Base-by-base conservation (phyloP, 768 basidiomycete species). In the Dacryopinax spathularia region DNA sequence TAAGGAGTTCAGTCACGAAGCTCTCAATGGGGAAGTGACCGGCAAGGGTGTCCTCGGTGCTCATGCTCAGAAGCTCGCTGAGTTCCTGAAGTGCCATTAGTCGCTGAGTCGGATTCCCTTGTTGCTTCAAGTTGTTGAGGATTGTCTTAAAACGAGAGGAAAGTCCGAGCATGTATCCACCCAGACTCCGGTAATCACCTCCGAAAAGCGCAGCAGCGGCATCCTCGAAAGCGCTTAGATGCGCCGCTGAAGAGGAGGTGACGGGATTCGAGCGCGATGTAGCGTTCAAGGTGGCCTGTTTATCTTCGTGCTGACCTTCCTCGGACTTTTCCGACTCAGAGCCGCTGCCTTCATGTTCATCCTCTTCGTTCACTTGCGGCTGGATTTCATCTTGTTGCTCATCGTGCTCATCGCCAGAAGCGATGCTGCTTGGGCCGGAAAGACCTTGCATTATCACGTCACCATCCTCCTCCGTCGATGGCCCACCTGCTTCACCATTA, bases 11-110 rank as follows among this genome's bases (percentile, higher is more conserved):
- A 68, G 86, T 84, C 33, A 94, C 90, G 72, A 91, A 98, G 34
- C 85, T 82, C 69, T 95, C 93, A 22, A 94, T 87, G 67, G 88
- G 89, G 77, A 99, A 95, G n/a, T 89, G 94, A 39, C 92, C 92
- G 9, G 91, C 89, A 48, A 99, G 78, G 6, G 93, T 97, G 72
- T 99, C 96, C 75, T 98, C 95, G 1, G 92, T 97, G 74, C 91
- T 91, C 76, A 98, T 94, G 65, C 90, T 89, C 63, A 99, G 83
- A 34, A 97, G 74, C 72, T 98, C 95, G 76, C 90, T 92, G 61
- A 96, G 81, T 70, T 99, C 95, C 71, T 97, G 93, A 31, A 99
- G 77, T 3, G 94, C 93, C 43, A 91, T 76, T 31, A 97, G 82
- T 59, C 93, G 87, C 37, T 86, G 88, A 0, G 88, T 90, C 12